Base-by-base conservation (phyloP, 2,329 filamentous ascomycete species). In the Neoscytalidium dimidiatum region DNA sequence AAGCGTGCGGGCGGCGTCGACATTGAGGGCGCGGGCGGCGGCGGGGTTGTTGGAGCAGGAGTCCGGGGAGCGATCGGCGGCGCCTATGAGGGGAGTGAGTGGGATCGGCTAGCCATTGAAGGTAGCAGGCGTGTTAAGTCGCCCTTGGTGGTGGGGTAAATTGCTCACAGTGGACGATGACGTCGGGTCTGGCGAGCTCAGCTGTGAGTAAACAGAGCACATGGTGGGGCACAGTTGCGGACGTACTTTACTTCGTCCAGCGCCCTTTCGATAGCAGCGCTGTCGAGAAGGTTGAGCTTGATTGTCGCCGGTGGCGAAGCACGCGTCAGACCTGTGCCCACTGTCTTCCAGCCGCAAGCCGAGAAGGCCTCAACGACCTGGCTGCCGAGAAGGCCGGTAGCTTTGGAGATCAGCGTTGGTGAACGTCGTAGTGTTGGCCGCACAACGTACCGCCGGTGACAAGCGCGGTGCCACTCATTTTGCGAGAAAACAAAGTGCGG, bases 51-150 rank as follows among this genome's bases (percentile, higher is more conserved):
- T 85, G 71, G 93, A 90, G 73, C 93, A 94, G 74, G 90, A 90
- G 78, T 97, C 93, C 2, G 94, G 93, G 72, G 90, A 96, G 67
- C 92, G 88, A 77, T 96, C 94, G 51, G 93, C 93, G 44, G 93
- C 94, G 74, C 91, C 91, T 94, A 68, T 41, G 38, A 2, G 13
- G 46, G 13, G 28, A 29, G 38, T 14, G 41, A 35, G 28, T 14
- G 29, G 21, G 28, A 19, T 23, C 51, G 11, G 29, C 66, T 70
- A 56, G 44, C 65, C 64, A 49, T 62, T 65, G n/a, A 6, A 33
- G 38, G 9, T 21, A 17, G 29, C 5, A 23, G 31, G 26, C 31
- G 51, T 19, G 51, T 38, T 38, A 9, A 48, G 21, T 26, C 4
- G 44, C 19, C 19, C 13, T 51, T 8, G 23, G 14, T 17, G 26